phyloP scores from a whole-genome alignment of 176 grass and related monocot species.

The Secale cereale region DNA sequence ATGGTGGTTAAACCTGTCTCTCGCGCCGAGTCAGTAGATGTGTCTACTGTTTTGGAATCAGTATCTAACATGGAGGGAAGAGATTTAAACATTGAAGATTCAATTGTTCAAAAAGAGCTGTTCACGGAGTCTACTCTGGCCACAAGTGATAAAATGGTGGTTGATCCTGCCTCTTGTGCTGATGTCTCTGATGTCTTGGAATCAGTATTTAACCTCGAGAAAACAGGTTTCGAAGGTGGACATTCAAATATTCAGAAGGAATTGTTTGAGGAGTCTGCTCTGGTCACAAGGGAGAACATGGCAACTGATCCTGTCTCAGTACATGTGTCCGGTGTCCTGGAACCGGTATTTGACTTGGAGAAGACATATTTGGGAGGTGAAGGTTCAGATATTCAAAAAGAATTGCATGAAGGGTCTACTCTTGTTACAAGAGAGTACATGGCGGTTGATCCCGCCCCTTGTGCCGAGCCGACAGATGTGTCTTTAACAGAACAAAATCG shows the following conservation, averaged over 20 bases:
- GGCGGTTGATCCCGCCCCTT: constrained; percentile 26
- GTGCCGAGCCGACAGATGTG: constrained; percentile 21
- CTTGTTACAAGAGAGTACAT: constrained; percentile 13
- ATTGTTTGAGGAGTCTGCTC: background rate
- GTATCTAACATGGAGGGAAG: background rate
- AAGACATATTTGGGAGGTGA: constrained; percentile 24
- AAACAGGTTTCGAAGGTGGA: background rate
- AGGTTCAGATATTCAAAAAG: constrained; percentile 19
- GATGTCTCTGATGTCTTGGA: constrained; percentile 34
- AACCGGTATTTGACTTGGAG: constrained; percentile 4
- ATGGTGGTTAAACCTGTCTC: background rate
- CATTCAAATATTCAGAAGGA: background rate
- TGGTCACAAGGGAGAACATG: background rate
- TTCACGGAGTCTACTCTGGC: constrained; percentile 2
- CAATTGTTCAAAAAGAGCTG: constrained; percentile 18
- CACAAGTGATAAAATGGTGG: constrained; percentile 13
- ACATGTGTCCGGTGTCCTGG: background rate
- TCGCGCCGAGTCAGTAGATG: constrained; percentile 11
- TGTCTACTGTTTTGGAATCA: constrained; percentile 23
- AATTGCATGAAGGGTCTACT: constrained; percentile 29
- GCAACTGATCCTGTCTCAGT: background rate
- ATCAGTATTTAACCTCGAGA: constrained; percentile 3
- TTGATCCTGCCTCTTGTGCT: constrained; percentile 26
- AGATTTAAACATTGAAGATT: constrained; percentile 17
- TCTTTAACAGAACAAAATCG: constrained; percentile 42